Evolutionary conservation across 805 yeast genomes (phyloP).

Genomic region (Candida silvicultrix): DNA sequence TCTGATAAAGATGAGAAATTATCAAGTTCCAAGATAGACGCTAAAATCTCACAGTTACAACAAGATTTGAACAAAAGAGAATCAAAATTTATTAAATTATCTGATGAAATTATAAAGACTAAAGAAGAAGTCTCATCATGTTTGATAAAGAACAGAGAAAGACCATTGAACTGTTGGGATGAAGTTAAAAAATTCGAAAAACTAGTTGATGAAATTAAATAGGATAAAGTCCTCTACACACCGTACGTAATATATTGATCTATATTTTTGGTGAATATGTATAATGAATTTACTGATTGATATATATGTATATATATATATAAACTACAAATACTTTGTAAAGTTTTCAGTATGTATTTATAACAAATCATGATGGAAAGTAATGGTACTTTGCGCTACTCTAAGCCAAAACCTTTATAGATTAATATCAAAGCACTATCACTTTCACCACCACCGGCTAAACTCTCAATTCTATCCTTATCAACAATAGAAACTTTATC

Average conservation of each 20-base stretch:
- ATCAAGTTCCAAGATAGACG: slow-evolving; percentile 29
- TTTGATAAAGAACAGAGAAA: slow-evolving; percentile 51
- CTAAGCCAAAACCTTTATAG: slow-evolving; percentile 76
- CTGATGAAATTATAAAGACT: slow-evolving; percentile 36
- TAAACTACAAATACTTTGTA: too few relatives aligned
- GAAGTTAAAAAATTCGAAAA: slow-evolving; percentile 66
- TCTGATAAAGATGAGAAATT: slow-evolving; percentile 24
- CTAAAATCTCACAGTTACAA: slow-evolving; percentile 35
- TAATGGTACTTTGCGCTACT: too few relatives aligned
- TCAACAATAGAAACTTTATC: slow-evolving; percentile 77
- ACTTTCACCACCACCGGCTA: slow-evolving; percentile 97
- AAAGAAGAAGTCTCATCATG: slow-evolving; percentile 52
- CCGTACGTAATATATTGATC: too few relatives aligned
- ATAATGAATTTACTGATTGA: background rate
- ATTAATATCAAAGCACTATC: slow-evolving; percentile 89
- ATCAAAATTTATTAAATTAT: slow-evolving; percentile 26
- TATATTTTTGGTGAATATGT: background rate
- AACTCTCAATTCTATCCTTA: slow-evolving; percentile 72
- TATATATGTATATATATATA: too few relatives aligned
- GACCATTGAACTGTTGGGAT: slow-evolving; percentile 76
- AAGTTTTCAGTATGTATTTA: too few relatives aligned
- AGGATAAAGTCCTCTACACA: too few relatives aligned
- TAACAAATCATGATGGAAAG: too few relatives aligned
- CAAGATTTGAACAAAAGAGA: slow-evolving; percentile 30
- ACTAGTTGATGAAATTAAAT: slow-evolving; percentile 42